Conservation (phyloP, 441 rosid genomes). For the Mallotus japonicus region DNA sequence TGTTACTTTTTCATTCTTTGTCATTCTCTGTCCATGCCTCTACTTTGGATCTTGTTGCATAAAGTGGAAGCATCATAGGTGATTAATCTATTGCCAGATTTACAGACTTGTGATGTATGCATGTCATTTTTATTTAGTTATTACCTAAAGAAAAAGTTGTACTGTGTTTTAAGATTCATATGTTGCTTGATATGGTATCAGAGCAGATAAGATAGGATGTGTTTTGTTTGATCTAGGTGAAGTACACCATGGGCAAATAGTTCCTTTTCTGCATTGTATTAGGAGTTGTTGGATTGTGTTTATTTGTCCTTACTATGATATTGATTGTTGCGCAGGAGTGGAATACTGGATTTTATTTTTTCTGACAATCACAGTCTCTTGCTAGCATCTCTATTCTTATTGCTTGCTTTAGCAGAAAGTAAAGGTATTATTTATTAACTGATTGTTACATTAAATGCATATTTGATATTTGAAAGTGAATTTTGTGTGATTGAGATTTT, state of each 20-base stretch:
- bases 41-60: background rate
- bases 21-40: background rate
- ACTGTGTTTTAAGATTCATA: background rate
- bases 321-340: constrained; percentile 41
- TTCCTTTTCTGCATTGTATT: background rate
- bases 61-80: background rate
- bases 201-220: background rate
- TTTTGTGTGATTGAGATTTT: background rate
- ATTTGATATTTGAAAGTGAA: no score
- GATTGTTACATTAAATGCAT: background rate
- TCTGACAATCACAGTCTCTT: constrained; percentile 47
- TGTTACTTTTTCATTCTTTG: background rate
- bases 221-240: background rate
- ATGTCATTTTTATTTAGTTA: constrained; percentile 1
- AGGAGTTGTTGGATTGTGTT: constrained; percentile 4
- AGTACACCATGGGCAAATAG: background rate
- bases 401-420: constrained; percentile 49
- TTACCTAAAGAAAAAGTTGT: background rate
- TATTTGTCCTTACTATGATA: constrained; percentile 8
- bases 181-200: background rate
- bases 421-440: constrained; percentile 40
- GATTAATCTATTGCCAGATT: background rate
- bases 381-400: constrained; percentile 49
- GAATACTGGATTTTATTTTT: constrained; percentile 41
- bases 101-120: background rate